phyloP scores from a whole-genome alignment of 1,284 basidiomycete genomes.

The Peniophora sp. region DNA sequence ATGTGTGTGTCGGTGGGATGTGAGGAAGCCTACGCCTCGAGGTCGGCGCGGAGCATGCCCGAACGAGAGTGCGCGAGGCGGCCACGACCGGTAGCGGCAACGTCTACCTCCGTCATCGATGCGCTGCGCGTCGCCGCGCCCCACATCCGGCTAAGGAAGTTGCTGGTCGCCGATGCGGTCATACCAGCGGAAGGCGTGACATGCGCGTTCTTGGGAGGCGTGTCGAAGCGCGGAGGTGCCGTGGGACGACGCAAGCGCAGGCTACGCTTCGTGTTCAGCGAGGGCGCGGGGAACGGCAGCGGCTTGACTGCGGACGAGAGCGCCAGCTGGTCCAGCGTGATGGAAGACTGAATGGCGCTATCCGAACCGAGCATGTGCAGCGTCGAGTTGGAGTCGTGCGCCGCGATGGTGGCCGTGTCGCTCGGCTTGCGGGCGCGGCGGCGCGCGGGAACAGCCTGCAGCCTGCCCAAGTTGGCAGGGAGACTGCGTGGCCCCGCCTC shows the following conservation, averaged over 20 bases:
- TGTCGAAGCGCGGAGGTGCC: conserved; percentile 25
- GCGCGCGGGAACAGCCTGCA: conserved; percentile 35
- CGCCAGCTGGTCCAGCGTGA: not conserved
- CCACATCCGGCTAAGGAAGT: conserved; percentile 63
- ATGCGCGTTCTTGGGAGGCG: conserved; percentile 30
- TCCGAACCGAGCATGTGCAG: conserved; percentile 27
- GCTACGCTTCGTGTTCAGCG: not conserved
- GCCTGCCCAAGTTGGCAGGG: conserved; percentile 22
- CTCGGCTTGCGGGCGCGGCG: conserved; percentile 31
- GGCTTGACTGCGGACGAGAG: not conserved
- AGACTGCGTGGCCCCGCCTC: conserved; percentile 21
- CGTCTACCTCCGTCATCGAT: conserved; percentile 25
- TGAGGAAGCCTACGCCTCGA: not conserved
- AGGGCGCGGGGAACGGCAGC: not conserved
- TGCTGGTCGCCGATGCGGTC: conserved; percentile 23
- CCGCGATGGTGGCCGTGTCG: conserved; percentile 23
- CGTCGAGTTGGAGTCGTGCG: conserved; percentile 19
- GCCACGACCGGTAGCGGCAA: conserved; percentile 18
- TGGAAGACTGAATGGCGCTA: conserved; percentile 9
- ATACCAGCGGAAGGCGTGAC: conserved; percentile 16
- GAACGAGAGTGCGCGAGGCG: conserved; percentile 29
- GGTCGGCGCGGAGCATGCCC: conserved; percentile 27
- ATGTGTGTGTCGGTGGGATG: not conserved
- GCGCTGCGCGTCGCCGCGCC: conserved; percentile 40
- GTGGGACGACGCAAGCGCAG: not conserved